phyloP scores from a whole-genome alignment of 1,139 yeast genomes.

The Pichia sp. region DNA sequence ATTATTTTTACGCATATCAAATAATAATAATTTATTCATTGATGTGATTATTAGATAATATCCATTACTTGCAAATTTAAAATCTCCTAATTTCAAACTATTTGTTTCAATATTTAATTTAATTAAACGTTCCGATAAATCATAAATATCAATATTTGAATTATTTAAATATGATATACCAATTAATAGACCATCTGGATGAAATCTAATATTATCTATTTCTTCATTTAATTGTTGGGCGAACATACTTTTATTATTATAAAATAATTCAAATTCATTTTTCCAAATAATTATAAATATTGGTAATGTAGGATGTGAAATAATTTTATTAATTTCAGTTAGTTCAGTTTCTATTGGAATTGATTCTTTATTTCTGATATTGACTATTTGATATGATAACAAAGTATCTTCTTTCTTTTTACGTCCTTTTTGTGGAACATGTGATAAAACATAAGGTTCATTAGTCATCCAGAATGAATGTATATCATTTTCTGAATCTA shows the following conservation, averaged over 20 bases:
- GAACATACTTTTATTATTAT: conserved; percentile 6
- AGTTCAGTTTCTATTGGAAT: conserved; percentile 1
- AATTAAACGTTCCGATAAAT: conserved; percentile 19
- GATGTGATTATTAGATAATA: conserved; percentile 8
- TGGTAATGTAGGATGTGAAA: conserved; percentile 24
- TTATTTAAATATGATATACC: conserved; percentile 39
- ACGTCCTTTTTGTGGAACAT: not conserved
- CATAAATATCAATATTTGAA: conserved; percentile 39
- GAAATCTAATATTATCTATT: conserved; percentile 32
- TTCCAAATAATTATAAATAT: conserved; percentile 16
- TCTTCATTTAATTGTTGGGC: conserved; percentile 4
- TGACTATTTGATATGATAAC: conserved; percentile 1
- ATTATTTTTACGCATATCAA: conserved; percentile 12
- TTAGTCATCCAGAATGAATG: conserved; percentile 10
- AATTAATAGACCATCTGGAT: conserved; percentile 60
- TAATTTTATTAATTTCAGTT: not conserved
- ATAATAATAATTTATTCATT: not conserved
- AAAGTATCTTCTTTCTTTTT: conserved; percentile 6
- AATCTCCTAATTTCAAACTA: conserved; percentile 1
- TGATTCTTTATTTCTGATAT: conserved; percentile 2
- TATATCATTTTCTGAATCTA: not conserved
- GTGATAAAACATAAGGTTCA: conserved; percentile 7
- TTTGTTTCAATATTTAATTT: conserved; percentile 23
- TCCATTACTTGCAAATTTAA: conserved; percentile 21
- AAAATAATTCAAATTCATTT: conserved; percentile 16